Base-by-base conservation (phyloP, 1,284 basidiomycete genomes). In the Abortiporus biennis region DNA sequence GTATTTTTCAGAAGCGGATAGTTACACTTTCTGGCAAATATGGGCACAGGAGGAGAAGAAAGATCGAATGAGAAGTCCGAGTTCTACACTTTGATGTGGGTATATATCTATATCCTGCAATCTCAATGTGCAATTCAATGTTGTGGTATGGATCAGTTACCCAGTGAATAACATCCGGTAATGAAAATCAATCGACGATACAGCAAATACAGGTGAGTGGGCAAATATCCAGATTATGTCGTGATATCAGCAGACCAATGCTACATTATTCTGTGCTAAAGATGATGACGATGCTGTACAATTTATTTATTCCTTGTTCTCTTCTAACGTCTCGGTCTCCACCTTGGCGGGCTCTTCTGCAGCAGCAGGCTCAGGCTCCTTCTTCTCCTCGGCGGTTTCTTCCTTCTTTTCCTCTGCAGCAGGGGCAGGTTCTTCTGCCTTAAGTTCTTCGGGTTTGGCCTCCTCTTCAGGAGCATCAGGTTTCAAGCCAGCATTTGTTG, bases 1-100 rank as follows among this genome's bases (percentile, higher is more conserved):
- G 46, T 85, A 84, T 56, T 87, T 78, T 69, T 68, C 69, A 3
- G 66, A 79, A 42, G 73, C 73, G 1, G 77, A 85, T 44, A 71
- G 69, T 1, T 56, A 68, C 9, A 63, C 65, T 11, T 81, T 77
- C 50, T 72, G 72, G 61, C 64, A 66, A 19, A 72, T 72, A 22
- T 71, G 77, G 61, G 68, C 75, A 27, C 66, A 67, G 31, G 79
- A 80, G 52, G 77, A 80, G 50, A 55, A 54, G 36, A 49, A 49
- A 36, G 31, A 40, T 17, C 40, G 36, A 11, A 51, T 41, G 21
- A 33, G 35, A 25, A 32, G 38, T 38, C 23, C 21, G 15, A 36
- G 25, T 36, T 12, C 25, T 17, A 13, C 17, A 8, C 17, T 5
- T 9, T 15, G 12, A n/a, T n/a, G n/a, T n/a, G n/a, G n/a, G n/a